Base-by-base conservation (phyloP, 1,284 basidiomycete genomes). In the Heterobasidion occidentale region DNA sequence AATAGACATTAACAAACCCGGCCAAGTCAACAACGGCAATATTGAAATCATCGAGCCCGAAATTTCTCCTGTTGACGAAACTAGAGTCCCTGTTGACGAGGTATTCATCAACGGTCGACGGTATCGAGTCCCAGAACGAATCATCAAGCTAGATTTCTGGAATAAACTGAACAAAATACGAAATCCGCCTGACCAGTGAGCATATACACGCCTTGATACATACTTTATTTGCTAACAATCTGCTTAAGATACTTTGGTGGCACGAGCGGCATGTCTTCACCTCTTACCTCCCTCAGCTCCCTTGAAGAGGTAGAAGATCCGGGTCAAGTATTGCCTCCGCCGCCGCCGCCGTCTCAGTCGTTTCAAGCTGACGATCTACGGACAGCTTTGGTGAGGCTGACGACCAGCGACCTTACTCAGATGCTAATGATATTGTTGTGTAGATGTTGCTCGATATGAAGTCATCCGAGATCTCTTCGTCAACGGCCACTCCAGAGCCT, bases 141-240 rank as follows among this genome's bases (percentile, higher is more conserved):
- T 94, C 51, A 90, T 99, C 61, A 80, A 91, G 54, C 79, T 98
- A 52, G 96, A 98, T 68, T 99, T 99, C 66, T 99, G 96, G 95
- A 86, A 84, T 58, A 94, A 90, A 71, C 73, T 92, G 58, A 78
- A 80, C 62, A 78, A 73, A 59, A 68, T 68, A 36, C 72, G 73
- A 44, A 64, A 68, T 53, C 69, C 71, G 51, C 65, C 68, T 46
- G 69, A 70, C 54, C 73, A 66, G 84, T 84, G 62, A 64, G 75
- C 65, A 45, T 8, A 35, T 46, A 48, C 46, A 52, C 14, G n/a
- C 49, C 35, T 36, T 35, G 9, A 20, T 34, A 12, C 46, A 50
- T 36, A 19, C 36, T 42, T 8, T 35, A 45, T 12, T 15, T 17
- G 15, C 45, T 17, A 9, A 56, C 51, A 56, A 27, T 27, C 27